Evolutionary conservation across 1,284 basidiomycete species (phyloP).

Genomic region (Cystobasidiaceae sp.): DNA sequence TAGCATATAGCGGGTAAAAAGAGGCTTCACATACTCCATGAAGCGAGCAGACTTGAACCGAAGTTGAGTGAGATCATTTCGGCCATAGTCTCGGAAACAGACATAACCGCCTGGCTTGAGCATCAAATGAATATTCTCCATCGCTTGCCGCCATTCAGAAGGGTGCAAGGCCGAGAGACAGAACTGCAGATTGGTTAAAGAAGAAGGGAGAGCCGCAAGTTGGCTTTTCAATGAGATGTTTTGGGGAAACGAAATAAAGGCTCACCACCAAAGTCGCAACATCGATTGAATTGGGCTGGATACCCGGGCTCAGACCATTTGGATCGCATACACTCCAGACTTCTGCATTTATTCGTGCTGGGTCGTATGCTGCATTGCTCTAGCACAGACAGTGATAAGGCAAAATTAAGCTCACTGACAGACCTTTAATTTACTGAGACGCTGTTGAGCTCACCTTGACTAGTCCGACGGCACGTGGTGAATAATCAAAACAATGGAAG

Average conservation of each 20-base stretch:
- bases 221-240: not conserved
- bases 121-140: slow-evolving; percentile 77
- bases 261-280: slow-evolving; percentile 71
- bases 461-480: slow-evolving; percentile 79
- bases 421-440: no score
- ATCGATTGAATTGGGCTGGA: slow-evolving; percentile 64
- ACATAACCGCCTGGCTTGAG: slow-evolving; percentile 83
- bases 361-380: slow-evolving; percentile 65
- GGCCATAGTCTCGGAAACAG: slow-evolving; percentile 87
- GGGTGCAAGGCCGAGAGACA: slow-evolving; percentile 93
- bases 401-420: slow-evolving; percentile 33
- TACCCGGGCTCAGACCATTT: slow-evolving; percentile 58
- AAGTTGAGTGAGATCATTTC: slow-evolving; percentile 88
- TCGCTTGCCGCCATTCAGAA: slow-evolving; percentile 78
- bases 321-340: slow-evolving; percentile 85
- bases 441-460: slow-evolving; percentile 59
- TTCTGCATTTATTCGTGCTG: slow-evolving; percentile 65
- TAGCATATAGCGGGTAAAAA: no score
- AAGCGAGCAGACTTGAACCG: slow-evolving; percentile 78
- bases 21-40: slow-evolving; percentile 73
- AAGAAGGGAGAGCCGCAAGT: not conserved
- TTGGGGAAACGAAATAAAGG: not conserved
- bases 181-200: slow-evolving; percentile 52
- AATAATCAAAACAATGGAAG: slow-evolving; percentile 84
- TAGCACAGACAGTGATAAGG: slow-evolving; percentile 40